Evolutionary conservation across 148 eudicot genomes (phyloP).

Genomic region (Arbutus unedo): DNA sequence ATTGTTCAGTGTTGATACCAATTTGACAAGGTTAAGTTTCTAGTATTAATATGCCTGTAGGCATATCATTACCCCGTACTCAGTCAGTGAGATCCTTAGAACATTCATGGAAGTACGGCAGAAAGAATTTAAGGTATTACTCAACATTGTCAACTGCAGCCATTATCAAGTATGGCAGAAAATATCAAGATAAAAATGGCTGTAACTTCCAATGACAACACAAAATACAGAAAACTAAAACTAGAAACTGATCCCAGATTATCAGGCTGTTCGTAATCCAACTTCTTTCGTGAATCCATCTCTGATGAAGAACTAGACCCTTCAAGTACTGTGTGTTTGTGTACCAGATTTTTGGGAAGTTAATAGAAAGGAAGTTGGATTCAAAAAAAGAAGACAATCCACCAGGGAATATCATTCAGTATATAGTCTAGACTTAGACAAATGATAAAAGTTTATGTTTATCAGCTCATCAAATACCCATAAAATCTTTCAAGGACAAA

Average conservation of each 20-base stretch:
- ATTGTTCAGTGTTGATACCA: background rate
- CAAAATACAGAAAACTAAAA: background rate
- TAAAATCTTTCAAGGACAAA: background rate
- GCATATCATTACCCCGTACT: slow-evolving; percentile 17
- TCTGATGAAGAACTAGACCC: background rate
- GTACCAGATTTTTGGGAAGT: background rate
- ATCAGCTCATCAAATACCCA: background rate
- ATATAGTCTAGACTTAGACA: background rate
- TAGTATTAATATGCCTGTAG: background rate
- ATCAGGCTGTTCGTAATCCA: background rate
- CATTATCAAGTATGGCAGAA: background rate
- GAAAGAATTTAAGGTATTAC: background rate
- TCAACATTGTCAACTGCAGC: background rate
- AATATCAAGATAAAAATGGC: background rate
- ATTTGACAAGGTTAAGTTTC: background rate
- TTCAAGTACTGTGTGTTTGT: background rate
- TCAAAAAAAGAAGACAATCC: background rate
- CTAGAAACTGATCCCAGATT: background rate
- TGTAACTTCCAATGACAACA: background rate
- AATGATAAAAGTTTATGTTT: background rate
- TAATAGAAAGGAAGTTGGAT: background rate
- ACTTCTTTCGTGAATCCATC: background rate
- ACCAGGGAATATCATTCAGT: background rate
- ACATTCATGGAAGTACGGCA: slow-evolving; percentile 15
- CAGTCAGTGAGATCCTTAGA: slow-evolving; percentile 15